Conservation (phyloP, 1,284 basidiomycete species). For the Irpex sp. region DNA sequence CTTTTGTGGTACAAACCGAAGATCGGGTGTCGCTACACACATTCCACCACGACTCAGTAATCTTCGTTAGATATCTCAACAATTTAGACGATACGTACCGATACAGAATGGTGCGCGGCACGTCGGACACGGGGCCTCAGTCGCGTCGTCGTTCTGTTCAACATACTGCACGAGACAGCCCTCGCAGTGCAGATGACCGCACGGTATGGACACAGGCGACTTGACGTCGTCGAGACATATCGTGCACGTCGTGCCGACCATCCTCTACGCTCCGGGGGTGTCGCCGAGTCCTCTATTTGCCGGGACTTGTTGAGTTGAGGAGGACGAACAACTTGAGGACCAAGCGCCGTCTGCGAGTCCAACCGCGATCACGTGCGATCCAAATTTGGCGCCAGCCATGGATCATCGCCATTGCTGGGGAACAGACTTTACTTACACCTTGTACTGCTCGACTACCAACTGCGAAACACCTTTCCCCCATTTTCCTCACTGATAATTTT, state of each 20-base stretch:
- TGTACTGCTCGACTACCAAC: no score
- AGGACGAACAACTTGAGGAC: not conserved
- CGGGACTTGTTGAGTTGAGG: not conserved
- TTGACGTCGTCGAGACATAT: constrained; percentile 55
- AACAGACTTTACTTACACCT: no score
- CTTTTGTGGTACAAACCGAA: constrained; percentile 52
- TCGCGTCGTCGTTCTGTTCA: constrained; percentile 36
- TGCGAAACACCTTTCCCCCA: no score
- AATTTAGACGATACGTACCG: constrained; percentile 33
- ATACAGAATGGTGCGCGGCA: constrained; percentile 54
- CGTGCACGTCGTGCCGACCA: constrained; percentile 45
- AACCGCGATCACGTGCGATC: no score
- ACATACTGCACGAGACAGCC: constrained; percentile 49
- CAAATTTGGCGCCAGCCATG: no score
- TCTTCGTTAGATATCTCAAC: not conserved
- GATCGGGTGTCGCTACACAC: constrained; percentile 35
- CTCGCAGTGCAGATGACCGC: constrained; percentile 64
- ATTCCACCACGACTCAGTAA: not conserved
- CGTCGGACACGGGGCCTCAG: constrained; percentile 49
- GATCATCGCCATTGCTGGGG: no score
- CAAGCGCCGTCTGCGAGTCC: no score
- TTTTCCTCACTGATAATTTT: no score
- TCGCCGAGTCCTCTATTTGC: not conserved
- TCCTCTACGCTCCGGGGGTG: constrained; percentile 14
- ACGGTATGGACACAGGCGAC: constrained; percentile 56